Evolutionary conservation across 805 yeast species (phyloP).

Genomic region (Candida ponderosae): DNA sequence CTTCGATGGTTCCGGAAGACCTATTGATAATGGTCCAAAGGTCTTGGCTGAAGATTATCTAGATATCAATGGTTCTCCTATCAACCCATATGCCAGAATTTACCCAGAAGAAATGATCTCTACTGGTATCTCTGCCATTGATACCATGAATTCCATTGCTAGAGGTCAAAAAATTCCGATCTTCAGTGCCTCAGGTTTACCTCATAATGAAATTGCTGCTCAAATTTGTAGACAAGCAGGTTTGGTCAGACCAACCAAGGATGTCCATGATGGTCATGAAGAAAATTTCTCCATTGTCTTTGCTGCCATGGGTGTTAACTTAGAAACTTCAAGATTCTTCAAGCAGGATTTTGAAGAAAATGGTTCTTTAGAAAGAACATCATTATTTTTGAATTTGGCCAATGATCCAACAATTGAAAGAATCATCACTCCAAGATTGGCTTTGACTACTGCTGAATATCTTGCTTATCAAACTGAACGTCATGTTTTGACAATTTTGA

Average conservation of each 20-base stretch:
- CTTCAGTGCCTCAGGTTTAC: slow-evolving; percentile 98
- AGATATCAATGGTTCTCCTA: slow-evolving; percentile 98
- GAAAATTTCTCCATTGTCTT: slow-evolving; percentile 98
- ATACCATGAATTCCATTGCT: slow-evolving; percentile 99
- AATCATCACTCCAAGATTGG: slow-evolving; percentile 98
- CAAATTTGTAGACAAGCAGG: slow-evolving; percentile 99
- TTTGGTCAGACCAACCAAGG: slow-evolving; percentile 97
- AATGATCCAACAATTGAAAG: slow-evolving; percentile 99
- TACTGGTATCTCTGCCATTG: slow-evolving; percentile 97
- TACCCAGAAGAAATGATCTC: slow-evolving; percentile 99
- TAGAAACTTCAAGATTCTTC: slow-evolving; percentile 97
- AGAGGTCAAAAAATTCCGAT: slow-evolving; percentile 99
- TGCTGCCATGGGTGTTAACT: slow-evolving; percentile 99
- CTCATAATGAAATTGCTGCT: slow-evolving; percentile 99
- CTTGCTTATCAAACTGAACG: slow-evolving; percentile 98
- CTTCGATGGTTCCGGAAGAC: slow-evolving; percentile 98
- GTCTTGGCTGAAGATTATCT: slow-evolving; percentile 97
- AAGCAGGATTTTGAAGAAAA: slow-evolving; percentile 99
- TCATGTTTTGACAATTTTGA: slow-evolving; percentile 94
- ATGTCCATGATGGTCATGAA: slow-evolving; percentile 99
- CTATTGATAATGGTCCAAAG: slow-evolving; percentile 96
- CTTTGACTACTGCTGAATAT: slow-evolving; percentile 96
- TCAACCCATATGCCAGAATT: slow-evolving; percentile 95
- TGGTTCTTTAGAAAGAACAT: slow-evolving; percentile 96
- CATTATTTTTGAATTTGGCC: slow-evolving; percentile 93